Evolutionary conservation across 2,329 filamentous ascomycete species (phyloP).

Genomic region (Calonectria pauciramosa): DNA sequence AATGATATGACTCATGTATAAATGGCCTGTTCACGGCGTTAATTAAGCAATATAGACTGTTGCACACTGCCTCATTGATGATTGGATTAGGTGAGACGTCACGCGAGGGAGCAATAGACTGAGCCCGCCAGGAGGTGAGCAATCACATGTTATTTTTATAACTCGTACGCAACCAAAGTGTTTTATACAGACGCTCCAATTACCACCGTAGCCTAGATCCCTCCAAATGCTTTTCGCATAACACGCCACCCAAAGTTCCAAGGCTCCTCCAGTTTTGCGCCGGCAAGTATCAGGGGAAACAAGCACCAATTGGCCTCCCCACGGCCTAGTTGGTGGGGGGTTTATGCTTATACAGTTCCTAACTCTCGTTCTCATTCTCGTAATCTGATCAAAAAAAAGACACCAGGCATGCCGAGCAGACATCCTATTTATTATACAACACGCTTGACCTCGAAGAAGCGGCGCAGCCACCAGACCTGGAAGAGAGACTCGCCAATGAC

Average conservation of each 20-base stretch:
- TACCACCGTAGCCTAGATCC: slow-evolving; percentile 37
- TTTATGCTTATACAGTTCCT: slow-evolving; percentile 8
- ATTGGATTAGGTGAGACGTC: not conserved
- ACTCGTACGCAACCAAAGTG: slow-evolving; percentile 28
- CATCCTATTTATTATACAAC: slow-evolving; percentile 65
- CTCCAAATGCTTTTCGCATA: slow-evolving; percentile 29
- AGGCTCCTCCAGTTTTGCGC: slow-evolving; percentile 40
- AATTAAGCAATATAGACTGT: slow-evolving; percentile 2
- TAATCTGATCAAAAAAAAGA: not conserved
- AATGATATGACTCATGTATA: slow-evolving; percentile 35
- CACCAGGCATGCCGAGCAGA: not conserved
- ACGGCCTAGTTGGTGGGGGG: slow-evolving; percentile 13
- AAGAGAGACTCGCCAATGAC: slow-evolving; percentile 94
- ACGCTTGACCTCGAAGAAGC: slow-evolving; percentile 92
- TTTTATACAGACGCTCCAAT: slow-evolving; percentile 41
- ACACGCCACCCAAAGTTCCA: slow-evolving; percentile 34
- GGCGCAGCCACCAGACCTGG: slow-evolving; percentile 99
- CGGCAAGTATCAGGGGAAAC: slow-evolving; percentile 36
- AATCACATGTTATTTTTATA: slow-evolving; percentile 12
- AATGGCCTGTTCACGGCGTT: slow-evolving; percentile 17
- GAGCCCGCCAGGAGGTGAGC: not conserved
- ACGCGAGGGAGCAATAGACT: not conserved
- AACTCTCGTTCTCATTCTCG: slow-evolving; percentile 4
- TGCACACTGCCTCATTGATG: not conserved
- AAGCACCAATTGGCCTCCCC: slow-evolving; percentile 21